A percentile compares a stretch with the other conserved stretches of the same genome.
Conservation (phyloP, 192 early-diverging fungal species). For the Allomyces macrogynus region DNA sequence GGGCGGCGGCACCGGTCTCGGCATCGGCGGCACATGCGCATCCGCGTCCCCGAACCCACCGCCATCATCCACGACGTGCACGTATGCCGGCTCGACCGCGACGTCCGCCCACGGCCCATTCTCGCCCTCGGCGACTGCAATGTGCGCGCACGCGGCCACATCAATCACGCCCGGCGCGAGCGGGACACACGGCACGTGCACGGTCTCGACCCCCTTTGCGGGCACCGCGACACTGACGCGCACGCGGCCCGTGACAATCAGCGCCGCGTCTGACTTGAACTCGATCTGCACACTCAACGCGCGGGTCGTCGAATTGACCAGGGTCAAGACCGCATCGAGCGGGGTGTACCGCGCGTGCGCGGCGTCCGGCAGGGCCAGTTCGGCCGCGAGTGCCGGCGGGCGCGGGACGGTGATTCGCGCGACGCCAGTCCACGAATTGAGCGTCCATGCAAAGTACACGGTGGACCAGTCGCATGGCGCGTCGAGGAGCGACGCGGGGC, state of each 20-base stretch:
- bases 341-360: not conserved
- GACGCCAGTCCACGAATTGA: not conserved
- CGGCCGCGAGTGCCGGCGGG: not conserved
- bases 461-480: not conserved
- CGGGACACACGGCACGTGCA: not conserved
- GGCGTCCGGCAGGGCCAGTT: not conserved
- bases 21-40: too few species aligned
- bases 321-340: not conserved
- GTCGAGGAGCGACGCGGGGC: too few species aligned
- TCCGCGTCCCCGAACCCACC: too few species aligned
- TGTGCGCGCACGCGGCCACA: not conserved
- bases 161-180: not conserved
- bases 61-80: too few species aligned
- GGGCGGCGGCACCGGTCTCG: too few species aligned
- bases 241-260: not conserved
- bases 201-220: not conserved
- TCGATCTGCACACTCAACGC: not conserved
- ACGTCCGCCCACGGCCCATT: too few species aligned
- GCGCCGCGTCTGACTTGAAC: not conserved
- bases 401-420: not conserved
- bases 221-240: not conserved
- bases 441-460: not conserved
- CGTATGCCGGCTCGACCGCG: too few species aligned
- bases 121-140: too few species aligned
- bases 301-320: not conserved